These are phyloP conservation scores for Erucastrum elatum DNA, from an alignment of 345 rosid species.

Conservation along the genomic window DNA sequence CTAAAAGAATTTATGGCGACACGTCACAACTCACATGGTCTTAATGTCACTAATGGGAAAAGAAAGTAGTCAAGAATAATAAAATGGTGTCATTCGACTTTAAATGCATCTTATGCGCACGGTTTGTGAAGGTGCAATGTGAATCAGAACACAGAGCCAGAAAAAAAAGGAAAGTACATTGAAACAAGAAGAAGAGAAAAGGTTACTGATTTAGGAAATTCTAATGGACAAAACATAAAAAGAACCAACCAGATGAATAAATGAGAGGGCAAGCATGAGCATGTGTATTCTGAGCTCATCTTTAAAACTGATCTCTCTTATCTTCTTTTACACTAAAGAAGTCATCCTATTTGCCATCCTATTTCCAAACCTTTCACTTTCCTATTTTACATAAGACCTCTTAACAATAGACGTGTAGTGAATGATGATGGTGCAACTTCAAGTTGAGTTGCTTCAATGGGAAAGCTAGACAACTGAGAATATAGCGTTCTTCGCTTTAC, in stretches of 20 bases:
- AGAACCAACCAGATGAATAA: constrained; percentile 24
- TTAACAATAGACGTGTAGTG: constrained; percentile 26
- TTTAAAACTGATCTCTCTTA: constrained; percentile 15
- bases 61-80: neutral
- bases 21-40: neutral
- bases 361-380: constrained; percentile 10
- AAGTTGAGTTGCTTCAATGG: constrained; percentile 29
- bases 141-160: constrained; percentile 12
- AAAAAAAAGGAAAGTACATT: constrained; percentile 29
- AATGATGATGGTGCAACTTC: constrained; percentile 28
- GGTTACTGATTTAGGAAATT: constrained; percentile 23
- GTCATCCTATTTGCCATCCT: constrained; percentile 35
- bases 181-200: constrained; percentile 33
- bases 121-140: constrained; percentile 30
- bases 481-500: constrained; percentile 25
- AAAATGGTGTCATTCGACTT: constrained; percentile 17
- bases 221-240: constrained; percentile 38
- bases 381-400: neutral
- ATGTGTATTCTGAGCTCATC: constrained; percentile 33
- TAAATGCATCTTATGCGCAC: constrained; percentile 34
- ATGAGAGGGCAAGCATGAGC: constrained; percentile 22
- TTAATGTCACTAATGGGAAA: neutral
- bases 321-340: constrained; percentile 39
- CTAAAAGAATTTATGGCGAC: neutral
- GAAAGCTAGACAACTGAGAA: constrained; percentile 33